Evolutionary conservation across 495 filamentous ascomycete species (phyloP), one percentile per base, ranked within the genome.

Genomic region (Penicillium dipodomyicola): DNA sequence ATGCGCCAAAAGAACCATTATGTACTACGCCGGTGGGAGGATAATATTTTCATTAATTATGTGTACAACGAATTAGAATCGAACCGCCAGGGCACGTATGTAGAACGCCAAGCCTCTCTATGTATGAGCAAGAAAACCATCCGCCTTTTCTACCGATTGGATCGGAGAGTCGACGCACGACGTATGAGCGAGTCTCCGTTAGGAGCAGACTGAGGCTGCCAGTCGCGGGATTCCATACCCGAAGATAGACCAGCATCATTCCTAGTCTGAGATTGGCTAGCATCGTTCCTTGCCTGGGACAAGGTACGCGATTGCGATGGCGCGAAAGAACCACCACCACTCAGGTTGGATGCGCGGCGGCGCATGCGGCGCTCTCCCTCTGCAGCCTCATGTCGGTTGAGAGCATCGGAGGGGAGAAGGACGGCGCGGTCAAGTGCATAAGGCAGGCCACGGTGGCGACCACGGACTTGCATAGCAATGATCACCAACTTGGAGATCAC

Each of bases 381-480:
- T 7, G 75, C 79, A 6, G 81, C 81, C 61, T 94, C 90, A 47
- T 82, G 85, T 46, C 81, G 72, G 45, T 92, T 85, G 15, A 95
- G 78, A 1, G 83, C 77, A 58, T 96, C 91, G 39, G 84, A 87
- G 5, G 92, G 90, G 14, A 96, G 80, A 3, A 93, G 72, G 44
- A 97, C 91, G 48, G 94, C 94, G 2, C 92, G 87, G 64, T 98
- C 94, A 0, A 98, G 83, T 9, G 90, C 85, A 66, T 96, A 96
- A 0, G 93, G 93, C 0, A 98, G 76, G 29, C 94, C 93, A 73
- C 93, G 88, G 68, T 97, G 94, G 1, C 93, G 82, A 22, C 93
- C 93, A 65, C 93, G 88, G 40, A 97, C 81, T 74, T 95, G 87
- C 91, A 96, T 96, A 27, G 90, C 89, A 41, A 96, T 88, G 58